Evolutionary conservation across 768 basidiomycete species (phyloP).

Genomic region (Amanita muscaria): DNA sequence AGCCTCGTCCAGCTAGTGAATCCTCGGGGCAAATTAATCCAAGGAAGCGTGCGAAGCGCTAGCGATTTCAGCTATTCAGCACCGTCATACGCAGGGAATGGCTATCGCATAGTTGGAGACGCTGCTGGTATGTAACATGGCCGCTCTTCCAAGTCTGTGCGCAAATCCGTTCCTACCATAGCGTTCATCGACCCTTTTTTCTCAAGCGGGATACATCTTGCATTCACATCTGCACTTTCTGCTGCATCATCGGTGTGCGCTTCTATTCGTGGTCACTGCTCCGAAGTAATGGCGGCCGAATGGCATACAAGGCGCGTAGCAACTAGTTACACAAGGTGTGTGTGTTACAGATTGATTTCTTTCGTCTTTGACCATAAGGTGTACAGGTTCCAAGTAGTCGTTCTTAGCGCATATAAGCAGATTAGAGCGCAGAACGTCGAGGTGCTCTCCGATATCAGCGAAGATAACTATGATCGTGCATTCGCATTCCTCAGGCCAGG

Average conservation of each 20-base stretch:
- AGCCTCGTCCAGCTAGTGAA: conserved; percentile 34
- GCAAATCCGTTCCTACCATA: conserved; percentile 11
- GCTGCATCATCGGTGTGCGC: conserved; percentile 51
- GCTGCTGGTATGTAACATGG: conserved; percentile 41
- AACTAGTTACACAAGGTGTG: conserved; percentile 49
- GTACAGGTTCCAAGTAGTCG: conserved; percentile 55
- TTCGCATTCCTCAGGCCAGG: conserved; percentile 56
- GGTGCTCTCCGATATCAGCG: conserved; percentile 54
- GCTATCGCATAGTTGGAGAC: conserved; percentile 57
- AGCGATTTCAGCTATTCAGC: conserved; percentile 62
- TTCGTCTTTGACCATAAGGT: conserved; percentile 5
- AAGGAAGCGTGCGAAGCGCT: conserved; percentile 42
- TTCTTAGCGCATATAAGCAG: conserved; percentile 67
- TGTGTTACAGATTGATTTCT: background rate
- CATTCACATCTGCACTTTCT: conserved; percentile 52
- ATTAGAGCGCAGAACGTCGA: conserved; percentile 50
- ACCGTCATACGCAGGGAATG: conserved; percentile 40
- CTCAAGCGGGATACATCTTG: conserved; percentile 56
- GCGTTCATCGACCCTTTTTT: conserved; percentile 64
- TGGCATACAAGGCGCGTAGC: conserved; percentile 52
- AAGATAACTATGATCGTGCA: conserved; percentile 63
- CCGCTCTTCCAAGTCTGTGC: background rate
- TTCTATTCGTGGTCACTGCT: conserved; percentile 40
- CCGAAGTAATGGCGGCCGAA: conserved; percentile 35
- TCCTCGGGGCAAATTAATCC: conserved; percentile 26